A percentile compares a stretch with the other conserved stretches of the same genome.
Conservation (phyloP, 345 rosid genomes). For the Gossypium thurberi region DNA sequence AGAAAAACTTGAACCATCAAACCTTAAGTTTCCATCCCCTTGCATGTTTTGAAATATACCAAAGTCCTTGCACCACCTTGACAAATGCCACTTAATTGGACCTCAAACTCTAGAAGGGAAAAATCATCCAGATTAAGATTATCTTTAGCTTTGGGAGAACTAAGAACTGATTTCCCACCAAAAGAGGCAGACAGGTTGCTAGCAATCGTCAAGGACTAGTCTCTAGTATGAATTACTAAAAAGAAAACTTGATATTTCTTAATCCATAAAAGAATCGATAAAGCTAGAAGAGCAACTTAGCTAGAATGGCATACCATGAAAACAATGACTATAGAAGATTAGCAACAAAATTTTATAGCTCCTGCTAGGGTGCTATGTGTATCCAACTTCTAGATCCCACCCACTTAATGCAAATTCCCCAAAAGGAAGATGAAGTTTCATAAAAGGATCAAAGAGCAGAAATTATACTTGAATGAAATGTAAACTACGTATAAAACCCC, state of each 20-base stretch:
- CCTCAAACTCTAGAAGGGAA: not conserved
- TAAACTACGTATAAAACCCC: not conserved
- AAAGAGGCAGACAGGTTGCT: not conserved
- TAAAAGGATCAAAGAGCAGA: not conserved
- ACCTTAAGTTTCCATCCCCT: not conserved
- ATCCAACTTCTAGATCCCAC: not conserved
- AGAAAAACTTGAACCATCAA: constrained; percentile 2
- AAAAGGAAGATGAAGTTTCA: not conserved
- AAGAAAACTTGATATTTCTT: not conserved
- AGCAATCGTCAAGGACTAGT: not conserved
- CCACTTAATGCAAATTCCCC: not conserved
- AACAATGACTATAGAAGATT: not conserved
- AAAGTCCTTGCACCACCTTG: not conserved
- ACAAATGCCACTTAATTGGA: not conserved
- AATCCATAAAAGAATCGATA: not conserved
- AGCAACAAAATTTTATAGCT: not conserved
- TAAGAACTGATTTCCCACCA: not conserved
- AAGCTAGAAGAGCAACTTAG: not conserved
- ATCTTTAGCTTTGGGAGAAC: not conserved
- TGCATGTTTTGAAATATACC: not conserved
- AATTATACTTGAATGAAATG: not conserved
- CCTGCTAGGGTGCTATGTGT: not conserved
- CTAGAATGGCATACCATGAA: not conserved
- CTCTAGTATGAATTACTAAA: not conserved
- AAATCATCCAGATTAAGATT: not conserved